phyloP scores from a whole-genome alignment of 805 yeast genomes.

The Zygosaccharomyces gambellarensis region DNA sequence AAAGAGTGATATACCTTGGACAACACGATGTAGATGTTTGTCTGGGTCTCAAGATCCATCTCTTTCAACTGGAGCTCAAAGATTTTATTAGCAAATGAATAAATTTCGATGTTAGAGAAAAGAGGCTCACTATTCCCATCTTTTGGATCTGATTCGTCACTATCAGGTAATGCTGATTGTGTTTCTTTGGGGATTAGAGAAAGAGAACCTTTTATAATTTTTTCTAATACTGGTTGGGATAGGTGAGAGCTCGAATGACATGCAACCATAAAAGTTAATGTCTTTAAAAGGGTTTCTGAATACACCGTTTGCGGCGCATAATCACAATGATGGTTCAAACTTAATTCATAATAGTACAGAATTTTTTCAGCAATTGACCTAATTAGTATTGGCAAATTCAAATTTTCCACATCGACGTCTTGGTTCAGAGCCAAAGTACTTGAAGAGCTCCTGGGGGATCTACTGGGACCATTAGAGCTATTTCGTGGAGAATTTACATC shows the following conservation, averaged over 20 bases:
- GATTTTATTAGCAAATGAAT: slow-evolving; percentile 43
- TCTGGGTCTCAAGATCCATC: slow-evolving; percentile 49
- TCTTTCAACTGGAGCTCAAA: slow-evolving; percentile 42
- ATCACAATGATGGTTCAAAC: slow-evolving; percentile 60
- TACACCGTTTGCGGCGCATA: slow-evolving; percentile 77
- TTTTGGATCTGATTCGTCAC: neutral
- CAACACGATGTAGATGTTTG: slow-evolving; percentile 58
- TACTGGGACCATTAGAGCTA: slow-evolving; percentile 31
- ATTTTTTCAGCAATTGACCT: slow-evolving; percentile 38
- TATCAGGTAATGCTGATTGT: slow-evolving; percentile 12
- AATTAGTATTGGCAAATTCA: slow-evolving; percentile 37
- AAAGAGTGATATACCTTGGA: slow-evolving; percentile 60
- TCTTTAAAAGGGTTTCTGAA: slow-evolving; percentile 65
- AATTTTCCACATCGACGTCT: slow-evolving; percentile 21
- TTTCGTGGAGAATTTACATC: slow-evolving; percentile 22
- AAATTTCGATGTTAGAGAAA: slow-evolving; percentile 42
- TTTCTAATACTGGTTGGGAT: slow-evolving; percentile 38
- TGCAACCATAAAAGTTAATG: slow-evolving; percentile 53
- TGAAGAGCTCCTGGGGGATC: slow-evolving; percentile 49
- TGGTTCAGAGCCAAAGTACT: slow-evolving; percentile 20
- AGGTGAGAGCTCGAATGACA: slow-evolving; percentile 48
- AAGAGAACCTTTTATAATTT: slow-evolving; percentile 41
- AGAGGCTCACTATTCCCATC: slow-evolving; percentile 2
- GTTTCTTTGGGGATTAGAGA: neutral
- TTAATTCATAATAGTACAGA: slow-evolving; percentile 43